phyloP scores from a whole-genome alignment of 345 rosid genomes.

The Fremontodendron californicum region DNA sequence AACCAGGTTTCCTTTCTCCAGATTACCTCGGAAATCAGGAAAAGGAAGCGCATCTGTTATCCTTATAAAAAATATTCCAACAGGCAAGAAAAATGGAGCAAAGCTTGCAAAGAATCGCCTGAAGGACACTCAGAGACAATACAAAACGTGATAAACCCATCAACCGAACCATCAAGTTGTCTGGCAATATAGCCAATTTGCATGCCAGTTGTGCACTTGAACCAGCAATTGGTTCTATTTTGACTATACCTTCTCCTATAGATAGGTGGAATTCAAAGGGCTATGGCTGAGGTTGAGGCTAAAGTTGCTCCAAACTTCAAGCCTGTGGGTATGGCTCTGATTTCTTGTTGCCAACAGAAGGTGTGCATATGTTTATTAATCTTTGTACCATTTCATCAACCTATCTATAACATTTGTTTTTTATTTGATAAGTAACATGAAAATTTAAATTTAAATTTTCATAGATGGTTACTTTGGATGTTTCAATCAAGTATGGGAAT shows the following conservation, averaged over 20 bases:
- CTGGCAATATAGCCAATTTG: neutral
- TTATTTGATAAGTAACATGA: neutral
- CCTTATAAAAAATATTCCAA: conserved; percentile 32
- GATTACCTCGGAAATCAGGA: conserved; percentile 44
- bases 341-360: neutral
- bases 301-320: neutral
- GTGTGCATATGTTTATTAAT: conserved; percentile 11
- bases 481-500: neutral
- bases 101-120: conserved; percentile 21
- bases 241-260: neutral
- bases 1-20: conserved; percentile 26
- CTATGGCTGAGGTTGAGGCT: neutral
- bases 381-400: conserved; percentile 6
- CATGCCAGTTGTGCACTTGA: neutral
- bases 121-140: conserved; percentile 18
- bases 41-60: conserved; percentile 41
- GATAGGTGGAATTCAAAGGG: neutral
- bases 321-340: conserved; percentile 9
- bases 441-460: neutral
- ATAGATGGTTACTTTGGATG: neutral
- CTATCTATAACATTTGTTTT: neutral
- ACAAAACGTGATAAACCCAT: conserved; percentile 8
- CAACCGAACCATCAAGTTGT: neutral
- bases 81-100: conserved; percentile 38
- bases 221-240: conserved; percentile 11